phyloP scores from a whole-genome alignment of 1,284 basidiomycete species.

The Hortiboletus rubellus region DNA sequence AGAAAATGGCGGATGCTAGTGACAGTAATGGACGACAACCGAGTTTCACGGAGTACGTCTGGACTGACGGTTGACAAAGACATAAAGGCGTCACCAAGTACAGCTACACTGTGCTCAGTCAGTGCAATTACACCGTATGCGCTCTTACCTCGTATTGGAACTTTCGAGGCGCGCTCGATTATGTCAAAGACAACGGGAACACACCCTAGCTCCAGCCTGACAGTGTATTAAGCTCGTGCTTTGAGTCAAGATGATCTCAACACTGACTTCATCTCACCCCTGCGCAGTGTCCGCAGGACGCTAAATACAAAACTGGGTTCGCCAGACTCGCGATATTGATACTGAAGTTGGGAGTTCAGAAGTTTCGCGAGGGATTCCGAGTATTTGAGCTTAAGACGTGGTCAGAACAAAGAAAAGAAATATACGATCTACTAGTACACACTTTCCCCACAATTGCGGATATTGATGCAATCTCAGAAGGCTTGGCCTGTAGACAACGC shows the following conservation, averaged over 20 bases:
- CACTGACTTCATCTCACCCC: constrained; percentile 25
- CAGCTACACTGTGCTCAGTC: constrained; percentile 32
- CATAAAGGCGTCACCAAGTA: constrained; percentile 53
- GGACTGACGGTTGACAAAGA: constrained; percentile 40
- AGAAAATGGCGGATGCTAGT: constrained; percentile 56
- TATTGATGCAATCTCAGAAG: constrained; percentile 12
- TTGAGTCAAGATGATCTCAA: not conserved
- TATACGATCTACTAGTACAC: not conserved
- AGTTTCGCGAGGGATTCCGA: constrained; percentile 20
- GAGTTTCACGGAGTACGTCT: constrained; percentile 33
- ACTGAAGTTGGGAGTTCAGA: constrained; percentile 21
- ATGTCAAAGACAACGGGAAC: constrained; percentile 42
- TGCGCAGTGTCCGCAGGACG: constrained; percentile 24
- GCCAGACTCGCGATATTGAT: constrained; percentile 10
- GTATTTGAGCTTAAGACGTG: constrained; percentile 21
- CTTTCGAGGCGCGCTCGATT: constrained; percentile 36
- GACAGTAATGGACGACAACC: constrained; percentile 40
- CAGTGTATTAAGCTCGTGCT: constrained; percentile 31
- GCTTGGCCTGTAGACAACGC: constrained; percentile 12
- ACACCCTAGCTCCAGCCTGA: constrained; percentile 25
- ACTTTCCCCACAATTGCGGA: constrained; percentile 25
- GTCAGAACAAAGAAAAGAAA: constrained; percentile 11
- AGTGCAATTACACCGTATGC: not conserved
- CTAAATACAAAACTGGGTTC: constrained; percentile 2
- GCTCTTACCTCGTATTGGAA: constrained; percentile 38